Evolutionary conservation across 169 alveolate species (phyloP).

Genomic region (Babesia microti): DNA sequence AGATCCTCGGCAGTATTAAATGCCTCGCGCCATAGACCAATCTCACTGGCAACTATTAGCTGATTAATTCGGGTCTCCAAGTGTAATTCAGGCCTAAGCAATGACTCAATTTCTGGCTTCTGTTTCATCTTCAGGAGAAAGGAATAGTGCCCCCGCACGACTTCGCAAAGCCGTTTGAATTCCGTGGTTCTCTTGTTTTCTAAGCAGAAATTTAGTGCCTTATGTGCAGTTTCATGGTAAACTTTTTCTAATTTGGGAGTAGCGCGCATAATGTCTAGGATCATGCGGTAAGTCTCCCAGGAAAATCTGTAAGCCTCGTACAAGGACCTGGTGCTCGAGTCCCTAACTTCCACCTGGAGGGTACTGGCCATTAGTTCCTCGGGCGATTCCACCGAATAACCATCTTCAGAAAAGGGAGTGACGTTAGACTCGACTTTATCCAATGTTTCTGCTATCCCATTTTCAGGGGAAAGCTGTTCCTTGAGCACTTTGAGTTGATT

Average conservation of each 20-base stretch:
- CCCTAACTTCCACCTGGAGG: conserved; percentile 68
- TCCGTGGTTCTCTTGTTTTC: conserved; percentile 83
- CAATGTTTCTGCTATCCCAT: conserved; percentile 28
- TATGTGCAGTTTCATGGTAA: conserved; percentile 87
- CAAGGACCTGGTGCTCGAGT: conserved; percentile 56
- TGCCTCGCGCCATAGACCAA: conserved; percentile 88
- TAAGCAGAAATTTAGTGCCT: conserved; percentile 83
- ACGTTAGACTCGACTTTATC: conserved; percentile 37
- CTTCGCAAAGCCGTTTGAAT: conserved; percentile 86
- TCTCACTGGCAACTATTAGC: conserved; percentile 80
- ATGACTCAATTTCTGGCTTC: conserved; percentile 68
- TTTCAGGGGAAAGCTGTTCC: conserved; percentile 38
- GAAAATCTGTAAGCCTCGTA: conserved; percentile 75
- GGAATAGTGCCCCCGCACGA: conserved; percentile 79
- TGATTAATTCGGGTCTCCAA: conserved; percentile 80
- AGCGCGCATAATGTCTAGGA: conserved; percentile 84
- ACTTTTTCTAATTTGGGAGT: conserved; percentile 86
- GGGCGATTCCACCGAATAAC: conserved; percentile 51
- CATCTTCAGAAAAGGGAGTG: no score
- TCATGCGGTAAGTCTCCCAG: conserved; percentile 89
- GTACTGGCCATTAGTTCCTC: conserved; percentile 69
- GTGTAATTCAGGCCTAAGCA: conserved; percentile 73
- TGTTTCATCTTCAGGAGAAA: conserved; percentile 72
- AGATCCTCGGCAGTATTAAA: conserved; percentile 88
- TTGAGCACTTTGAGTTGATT: conserved; percentile 64